Evolutionary conservation across 1,284 basidiomycete species (phyloP).

Genomic region (Naganishia sp.): DNA sequence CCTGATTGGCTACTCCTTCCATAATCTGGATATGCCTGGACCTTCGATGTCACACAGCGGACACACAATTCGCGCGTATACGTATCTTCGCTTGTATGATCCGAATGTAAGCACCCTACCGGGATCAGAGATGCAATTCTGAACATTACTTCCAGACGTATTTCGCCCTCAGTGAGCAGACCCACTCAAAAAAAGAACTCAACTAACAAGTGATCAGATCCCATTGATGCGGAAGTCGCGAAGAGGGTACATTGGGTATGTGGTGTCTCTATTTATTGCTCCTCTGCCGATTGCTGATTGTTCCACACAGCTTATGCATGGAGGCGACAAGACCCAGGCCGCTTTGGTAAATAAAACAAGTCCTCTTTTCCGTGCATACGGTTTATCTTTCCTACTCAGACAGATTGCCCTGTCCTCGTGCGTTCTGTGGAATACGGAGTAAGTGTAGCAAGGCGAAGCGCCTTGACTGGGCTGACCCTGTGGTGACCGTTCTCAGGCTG

Average conservation of each 20-base stretch:
- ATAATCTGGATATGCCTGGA: constrained; percentile 11
- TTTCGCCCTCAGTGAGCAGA: constrained; percentile 21
- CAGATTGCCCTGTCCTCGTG: constrained; percentile 18
- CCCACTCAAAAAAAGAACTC: neutral
- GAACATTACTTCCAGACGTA: constrained; percentile 9
- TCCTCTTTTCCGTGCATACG: neutral
- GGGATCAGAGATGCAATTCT: neutral
- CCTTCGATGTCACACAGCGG: constrained; percentile 1
- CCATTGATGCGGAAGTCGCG: constrained; percentile 25
- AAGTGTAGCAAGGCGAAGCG: neutral
- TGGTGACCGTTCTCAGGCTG: neutral
- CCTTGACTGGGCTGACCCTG: neutral
- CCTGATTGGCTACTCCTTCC: constrained; percentile 10
- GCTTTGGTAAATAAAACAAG: constrained; percentile 6
- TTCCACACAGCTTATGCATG: constrained; percentile 25
- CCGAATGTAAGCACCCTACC: constrained; percentile 7
- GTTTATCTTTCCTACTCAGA: neutral
- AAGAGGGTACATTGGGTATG: constrained; percentile 30
- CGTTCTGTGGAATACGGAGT: constrained; percentile 29
- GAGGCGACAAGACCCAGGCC: constrained; percentile 21
- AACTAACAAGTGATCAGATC: constrained; percentile 4
- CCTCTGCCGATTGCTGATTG: neutral
- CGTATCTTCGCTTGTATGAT: constrained; percentile 24
- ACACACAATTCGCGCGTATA: neutral
- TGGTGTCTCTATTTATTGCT: neutral